phyloP scores from a whole-genome alignment of 192 early-diverging fungal species.

The Funneliformis geosporum region DNA sequence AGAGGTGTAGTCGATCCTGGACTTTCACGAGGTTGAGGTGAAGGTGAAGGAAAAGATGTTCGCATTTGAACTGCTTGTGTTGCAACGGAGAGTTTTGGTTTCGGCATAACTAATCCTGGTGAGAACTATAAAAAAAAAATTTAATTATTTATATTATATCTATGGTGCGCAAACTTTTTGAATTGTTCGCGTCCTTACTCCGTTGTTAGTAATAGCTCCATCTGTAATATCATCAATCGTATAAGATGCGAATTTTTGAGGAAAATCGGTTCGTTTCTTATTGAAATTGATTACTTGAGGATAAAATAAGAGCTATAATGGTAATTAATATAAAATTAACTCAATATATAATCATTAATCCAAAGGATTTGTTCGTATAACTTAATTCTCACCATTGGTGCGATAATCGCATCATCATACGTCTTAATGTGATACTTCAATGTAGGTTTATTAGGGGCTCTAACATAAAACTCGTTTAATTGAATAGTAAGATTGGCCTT shows the following conservation, averaged over 20 bases:
- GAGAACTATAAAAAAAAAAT: not conserved
- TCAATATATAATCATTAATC: not conserved
- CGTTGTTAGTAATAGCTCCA: conserved; percentile 27
- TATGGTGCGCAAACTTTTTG: not conserved
- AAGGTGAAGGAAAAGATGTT: conserved; percentile 24
- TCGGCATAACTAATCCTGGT: not conserved
- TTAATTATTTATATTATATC: not conserved
- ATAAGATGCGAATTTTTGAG: conserved; percentile 17
- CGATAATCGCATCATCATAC: conserved; percentile 81
- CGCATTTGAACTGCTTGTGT: conserved; percentile 11
- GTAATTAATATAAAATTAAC: not conserved
- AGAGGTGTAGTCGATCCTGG: conserved; percentile 12
- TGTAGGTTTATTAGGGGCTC: conserved; percentile 70
- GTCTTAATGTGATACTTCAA: conserved; percentile 80
- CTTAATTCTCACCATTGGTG: conserved; percentile 69
- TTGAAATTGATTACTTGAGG: conserved; percentile 44
- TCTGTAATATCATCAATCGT: conserved; percentile 40
- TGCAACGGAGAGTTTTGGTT: conserved; percentile 9
- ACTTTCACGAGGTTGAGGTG: conserved; percentile 24
- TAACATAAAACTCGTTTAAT: conserved; percentile 78
- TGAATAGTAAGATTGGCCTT: conserved; percentile 80
- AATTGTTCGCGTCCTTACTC: not conserved
- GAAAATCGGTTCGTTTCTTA: conserved; percentile 19
- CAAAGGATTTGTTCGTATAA: not conserved
- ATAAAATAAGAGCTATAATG: conserved; percentile 45